A percentile compares a stretch with the other conserved stretches of the same genome.
Evolutionary conservation across 345 rosid genomes (phyloP).

Genomic region (Theobroma cacao): DNA sequence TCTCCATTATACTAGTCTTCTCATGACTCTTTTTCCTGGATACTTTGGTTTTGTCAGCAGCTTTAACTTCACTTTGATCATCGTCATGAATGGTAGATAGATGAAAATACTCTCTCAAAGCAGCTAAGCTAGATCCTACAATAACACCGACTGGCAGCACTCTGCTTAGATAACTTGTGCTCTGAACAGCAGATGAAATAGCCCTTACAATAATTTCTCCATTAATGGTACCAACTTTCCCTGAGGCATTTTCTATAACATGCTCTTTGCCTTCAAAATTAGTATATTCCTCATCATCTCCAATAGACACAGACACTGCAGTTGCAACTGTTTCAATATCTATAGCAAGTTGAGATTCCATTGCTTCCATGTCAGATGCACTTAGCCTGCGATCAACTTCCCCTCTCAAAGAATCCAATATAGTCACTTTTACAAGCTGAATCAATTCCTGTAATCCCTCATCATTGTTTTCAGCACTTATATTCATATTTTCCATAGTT

Average conservation of each 20-base stretch:
- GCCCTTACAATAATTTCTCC: constrained; percentile 60
- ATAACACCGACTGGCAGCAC: constrained; percentile 81
- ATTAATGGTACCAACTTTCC: constrained; percentile 52
- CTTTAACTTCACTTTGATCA: constrained; percentile 24
- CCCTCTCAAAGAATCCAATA: constrained; percentile 61
- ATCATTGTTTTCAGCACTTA: constrained; percentile 23
- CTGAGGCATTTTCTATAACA: constrained; percentile 24
- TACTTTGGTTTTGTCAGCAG: constrained; percentile 11
- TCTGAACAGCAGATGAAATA: constrained; percentile 66
- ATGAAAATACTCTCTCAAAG: constrained; percentile 65
- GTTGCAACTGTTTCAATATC: constrained; percentile 71
- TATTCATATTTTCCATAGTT: constrained; percentile 24
- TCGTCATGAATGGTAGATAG: constrained; percentile 40
- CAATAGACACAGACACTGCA: constrained; percentile 61
- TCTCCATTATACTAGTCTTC: constrained; percentile 12
- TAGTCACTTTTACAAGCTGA: constrained; percentile 54
- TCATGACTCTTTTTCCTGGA: constrained; percentile 17
- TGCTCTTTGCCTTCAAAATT: constrained; percentile 34
- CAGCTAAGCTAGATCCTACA: constrained; percentile 88
- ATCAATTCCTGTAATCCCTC: constrained; percentile 42
- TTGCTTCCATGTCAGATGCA: constrained; percentile 53
- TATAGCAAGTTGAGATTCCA: constrained; percentile 47
- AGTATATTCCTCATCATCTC: constrained; percentile 28
- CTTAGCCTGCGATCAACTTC: constrained; percentile 72
- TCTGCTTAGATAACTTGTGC: constrained; percentile 61